Evolutionary conservation across 2,329 filamentous ascomycete species (phyloP), one percentile per base, ranked within the genome.

Genomic region (Botryosphaeria dothidea): DNA sequence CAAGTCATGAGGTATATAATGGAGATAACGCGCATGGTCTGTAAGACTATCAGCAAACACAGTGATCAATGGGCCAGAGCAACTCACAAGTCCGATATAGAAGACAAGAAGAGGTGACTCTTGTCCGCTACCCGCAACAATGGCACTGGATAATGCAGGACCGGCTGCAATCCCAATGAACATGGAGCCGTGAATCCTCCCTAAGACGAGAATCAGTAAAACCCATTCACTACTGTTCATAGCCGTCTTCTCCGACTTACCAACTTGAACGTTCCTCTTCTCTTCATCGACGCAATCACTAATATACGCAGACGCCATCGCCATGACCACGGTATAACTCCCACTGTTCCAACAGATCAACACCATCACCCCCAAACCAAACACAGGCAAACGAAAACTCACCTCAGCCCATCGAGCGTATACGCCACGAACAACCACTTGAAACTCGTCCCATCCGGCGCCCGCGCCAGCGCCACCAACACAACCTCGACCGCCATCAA

Each of bases 101-200:
- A 68, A 68, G 23, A 68, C 67, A 19, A 67, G 57, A 1, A 68
- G 63, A 36, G 67, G 65, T 2, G 54, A 45, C 5, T 52, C 34
- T 25, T 52, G 52, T 15, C 58, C 62, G 25, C 62, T 65, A 6
- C 58, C 21, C 8, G 48, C 51, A 3, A 60, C 21, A 4, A 68
- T 56, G 1, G 45, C 43, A 38, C 49, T 65, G 15, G 67, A 68
- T 3, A 67, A 29, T 3, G 65, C 41, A 4, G 67, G 67, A 3
- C 67, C 67, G 19, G 65, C 67, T 3, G 65, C 65, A 23, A 68
- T 68, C 0, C 67, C 67, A 15, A 68, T 65, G 61, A 68, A 68
- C 66, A 68, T 66, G 49, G 62, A 43, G 7, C 66, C 66, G 25
- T 68, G 64, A 1, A 68, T 62, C n/a, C 67, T 43, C 11, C 67